Evolutionary conservation across 2,329 filamentous ascomycete genomes (phyloP), one percentile per base, ranked within the genome.

Genomic region (Xylariaceae sp.): DNA sequence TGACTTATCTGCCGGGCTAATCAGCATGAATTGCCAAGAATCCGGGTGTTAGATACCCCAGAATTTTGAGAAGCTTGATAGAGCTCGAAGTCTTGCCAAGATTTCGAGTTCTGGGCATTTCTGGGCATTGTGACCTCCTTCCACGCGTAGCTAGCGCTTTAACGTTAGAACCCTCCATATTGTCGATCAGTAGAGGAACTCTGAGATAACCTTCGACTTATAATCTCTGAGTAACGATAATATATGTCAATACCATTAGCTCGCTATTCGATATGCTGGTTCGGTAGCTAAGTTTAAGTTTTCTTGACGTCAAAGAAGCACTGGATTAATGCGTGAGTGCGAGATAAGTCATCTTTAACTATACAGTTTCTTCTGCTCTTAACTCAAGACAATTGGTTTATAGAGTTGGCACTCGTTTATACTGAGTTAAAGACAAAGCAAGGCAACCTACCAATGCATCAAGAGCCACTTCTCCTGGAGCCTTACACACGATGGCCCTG

Each of bases 81-180:
- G 51, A 53, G 48, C 53, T 59, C 57, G 44, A 56, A 40, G 36
- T 42, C 21, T 50, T 48, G 53, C 53, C 57, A 59, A 59, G 55
- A 15, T 13, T 36, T 53, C 48, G n/a, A n/a, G n/a, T n/a, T n/a
- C n/a, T n/a, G n/a, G 40, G 11, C 32, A 26, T 35, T 20, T 47
- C 18, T 40, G 21, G n/a, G 39, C 32, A 45, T 37, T 42, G 27
- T 11, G 18, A 48, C 52, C 51, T 37, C 55, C 55, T 58, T 58
- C 55, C 52, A 37, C 30, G 51, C 48, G 43, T 27, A 55, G 55
- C 50, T 55, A 58, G 55, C 52, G 47, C 50, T 45, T 27, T 33
- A 50, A 37, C 42, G 42, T 33, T 26, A 30, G 23, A 36, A 35
- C 18, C 24, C 35, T n/a, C 24, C 29, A 53, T n/a, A 13, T 21